Conservation (phyloP, 2,329 filamentous ascomycete species). For the Ophiostoma piceae region DNA sequence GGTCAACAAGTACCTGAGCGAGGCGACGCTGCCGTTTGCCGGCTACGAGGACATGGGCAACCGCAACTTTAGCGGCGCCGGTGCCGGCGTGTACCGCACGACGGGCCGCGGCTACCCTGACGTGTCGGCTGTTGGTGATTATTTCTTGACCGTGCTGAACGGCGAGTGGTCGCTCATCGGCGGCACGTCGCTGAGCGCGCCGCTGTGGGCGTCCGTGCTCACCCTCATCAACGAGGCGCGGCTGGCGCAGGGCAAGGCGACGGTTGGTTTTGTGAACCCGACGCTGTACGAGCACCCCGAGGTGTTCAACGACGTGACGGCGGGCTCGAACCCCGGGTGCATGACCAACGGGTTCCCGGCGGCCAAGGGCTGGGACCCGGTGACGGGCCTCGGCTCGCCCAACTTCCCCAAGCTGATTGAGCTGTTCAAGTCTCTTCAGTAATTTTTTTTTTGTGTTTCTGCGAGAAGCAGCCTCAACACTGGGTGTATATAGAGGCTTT, state of each 20-base stretch:
- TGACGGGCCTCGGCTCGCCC: slow-evolving; percentile 27
- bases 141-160: slow-evolving; percentile 30
- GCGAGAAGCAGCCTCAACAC: background rate
- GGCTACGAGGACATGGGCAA: slow-evolving; percentile 28
- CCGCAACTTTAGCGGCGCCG: slow-evolving; percentile 21
- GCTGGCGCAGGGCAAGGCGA: slow-evolving; percentile 42
- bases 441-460: too few species aligned
- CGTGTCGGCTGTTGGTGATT: slow-evolving; percentile 31
- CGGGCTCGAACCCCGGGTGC: slow-evolving; percentile 34
- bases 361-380: slow-evolving; percentile 31
- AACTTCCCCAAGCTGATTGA: slow-evolving; percentile 28
- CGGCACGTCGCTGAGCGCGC: slow-evolving; percentile 54
- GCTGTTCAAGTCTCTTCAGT: slow-evolving; percentile 27
- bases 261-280: slow-evolving; percentile 37
- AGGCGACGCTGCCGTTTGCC: slow-evolving; percentile 25
- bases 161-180: slow-evolving; percentile 36
- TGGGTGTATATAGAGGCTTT: slow-evolving; percentile 2
- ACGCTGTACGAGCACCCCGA: slow-evolving; percentile 32
- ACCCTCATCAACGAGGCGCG: slow-evolving; percentile 59
- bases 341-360: slow-evolving; percentile 33
- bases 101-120: slow-evolving; percentile 32
- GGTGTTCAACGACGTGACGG: slow-evolving; percentile 33
- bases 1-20: slow-evolving; percentile 39
- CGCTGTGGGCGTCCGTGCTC: slow-evolving; percentile 54
- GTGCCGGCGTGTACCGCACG: slow-evolving; percentile 28